Conservation (phyloP, 2,329 filamentous ascomycete genomes). For the Cladosporium austrohemisphaericum region DNA sequence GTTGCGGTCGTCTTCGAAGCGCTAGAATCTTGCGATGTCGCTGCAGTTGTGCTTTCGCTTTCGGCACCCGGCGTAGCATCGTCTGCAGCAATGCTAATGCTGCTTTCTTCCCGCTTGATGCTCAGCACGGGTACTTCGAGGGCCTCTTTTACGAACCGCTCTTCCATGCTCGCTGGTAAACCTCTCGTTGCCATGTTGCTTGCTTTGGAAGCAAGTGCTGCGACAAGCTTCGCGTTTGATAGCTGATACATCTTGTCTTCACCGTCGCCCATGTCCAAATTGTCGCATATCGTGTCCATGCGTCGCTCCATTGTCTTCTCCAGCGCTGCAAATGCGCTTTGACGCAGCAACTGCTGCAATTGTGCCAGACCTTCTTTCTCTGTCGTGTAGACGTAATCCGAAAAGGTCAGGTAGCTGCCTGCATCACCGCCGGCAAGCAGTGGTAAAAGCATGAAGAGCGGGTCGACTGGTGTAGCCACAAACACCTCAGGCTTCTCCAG, state of each 20-base stretch:
- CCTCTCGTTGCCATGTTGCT: conserved; percentile 60
- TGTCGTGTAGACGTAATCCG: conserved; percentile 68
- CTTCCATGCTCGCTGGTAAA: conserved; percentile 77
- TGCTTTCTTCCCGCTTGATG: conserved; percentile 57
- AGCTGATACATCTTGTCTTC: conserved; percentile 83
- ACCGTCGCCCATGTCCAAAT: conserved; percentile 78
- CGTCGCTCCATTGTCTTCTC: conserved; percentile 49
- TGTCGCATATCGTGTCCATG: conserved; percentile 72
- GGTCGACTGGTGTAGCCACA: conserved; percentile 78
- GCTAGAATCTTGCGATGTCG: conserved; percentile 24
- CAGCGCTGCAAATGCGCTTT: conserved; percentile 30
- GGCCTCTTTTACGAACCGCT: conserved; percentile 71
- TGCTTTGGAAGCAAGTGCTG: conserved; percentile 67
- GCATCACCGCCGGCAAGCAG: conserved; percentile 41
- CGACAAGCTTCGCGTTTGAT: conserved; percentile 66
- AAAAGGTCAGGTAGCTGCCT: conserved; percentile 54
- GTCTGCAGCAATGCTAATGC: conserved; percentile 28
- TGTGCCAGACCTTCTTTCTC: conserved; percentile 51
- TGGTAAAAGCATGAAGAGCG: conserved; percentile 78
- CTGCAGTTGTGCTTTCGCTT: conserved; percentile 15
- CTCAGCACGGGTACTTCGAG: conserved; percentile 73
- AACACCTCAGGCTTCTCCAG: conserved; percentile 70
- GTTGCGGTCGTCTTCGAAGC: conserved; percentile 24
- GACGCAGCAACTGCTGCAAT: conserved; percentile 52
- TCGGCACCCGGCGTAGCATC: conserved; percentile 21